Percentiles rank a stretch among this genome's conserved stretches.
Conservation (phyloP, 2,329 filamentous ascomycete genomes). For the Microdochium nivale region DNA sequence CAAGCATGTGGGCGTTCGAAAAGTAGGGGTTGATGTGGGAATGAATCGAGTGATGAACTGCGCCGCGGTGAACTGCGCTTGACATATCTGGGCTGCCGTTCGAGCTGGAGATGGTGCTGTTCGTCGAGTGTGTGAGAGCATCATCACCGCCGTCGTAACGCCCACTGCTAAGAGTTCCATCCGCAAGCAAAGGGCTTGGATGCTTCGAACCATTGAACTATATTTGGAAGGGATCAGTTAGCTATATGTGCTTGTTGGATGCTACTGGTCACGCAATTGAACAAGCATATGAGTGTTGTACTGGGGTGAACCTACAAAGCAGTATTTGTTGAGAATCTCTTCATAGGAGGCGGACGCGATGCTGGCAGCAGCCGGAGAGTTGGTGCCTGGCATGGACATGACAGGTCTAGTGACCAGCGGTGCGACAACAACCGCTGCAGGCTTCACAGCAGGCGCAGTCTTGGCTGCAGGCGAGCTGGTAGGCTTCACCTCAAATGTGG, state of each 20-base stretch:
- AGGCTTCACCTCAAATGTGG: conserved; percentile 9
- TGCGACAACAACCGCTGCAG: conserved; percentile 4
- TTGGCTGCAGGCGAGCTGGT: background rate
- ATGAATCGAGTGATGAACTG: conserved; percentile 34
- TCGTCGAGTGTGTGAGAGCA: conserved; percentile 19
- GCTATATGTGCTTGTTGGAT: conserved; percentile 6
- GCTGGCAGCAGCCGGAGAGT: conserved; percentile 38
- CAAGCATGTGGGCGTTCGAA: conserved; percentile 16
- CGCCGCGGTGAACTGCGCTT: conserved; percentile 23
- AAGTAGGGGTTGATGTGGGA: conserved; percentile 27
- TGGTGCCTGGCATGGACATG: conserved; percentile 30
- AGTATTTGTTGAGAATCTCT: conserved; percentile 97
- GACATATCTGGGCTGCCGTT: conserved; percentile 27
- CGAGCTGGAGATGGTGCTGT: conserved; percentile 25
- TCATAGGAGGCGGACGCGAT: conserved; percentile 88
- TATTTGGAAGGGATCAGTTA: conserved; percentile 13
- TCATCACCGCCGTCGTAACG: conserved; percentile 34
- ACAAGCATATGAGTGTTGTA: too few relatives aligned
- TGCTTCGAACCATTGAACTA: conserved; percentile 55
- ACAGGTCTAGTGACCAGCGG: conserved; percentile 5
- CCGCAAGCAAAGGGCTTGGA: conserved; percentile 39
- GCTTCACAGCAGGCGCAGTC: conserved; percentile 6
- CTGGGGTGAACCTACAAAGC: conserved; percentile 80
- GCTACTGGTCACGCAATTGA: conserved; percentile 8
- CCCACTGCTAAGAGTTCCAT: conserved; percentile 33